Conservation (phyloP, 768 basidiomycete genomes). For the Tulasnella sp. region DNA sequence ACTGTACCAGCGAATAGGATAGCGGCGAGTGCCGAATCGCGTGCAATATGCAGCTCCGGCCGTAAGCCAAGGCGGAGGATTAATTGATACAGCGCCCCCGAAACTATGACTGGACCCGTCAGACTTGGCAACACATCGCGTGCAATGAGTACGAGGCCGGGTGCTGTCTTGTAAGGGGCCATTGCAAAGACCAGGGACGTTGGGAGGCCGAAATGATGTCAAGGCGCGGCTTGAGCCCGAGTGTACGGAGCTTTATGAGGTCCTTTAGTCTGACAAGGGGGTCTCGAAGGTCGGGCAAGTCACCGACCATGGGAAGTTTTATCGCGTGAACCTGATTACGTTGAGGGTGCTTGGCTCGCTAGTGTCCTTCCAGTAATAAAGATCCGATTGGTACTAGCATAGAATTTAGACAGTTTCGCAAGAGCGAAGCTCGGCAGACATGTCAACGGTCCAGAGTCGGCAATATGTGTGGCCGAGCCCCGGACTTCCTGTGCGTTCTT, state of each 20-base stretch:
- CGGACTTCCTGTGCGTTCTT: neutral
- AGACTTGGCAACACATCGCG: neutral
- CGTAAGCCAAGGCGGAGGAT: neutral
- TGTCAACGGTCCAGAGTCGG: neutral
- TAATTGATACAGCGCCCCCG: neutral
- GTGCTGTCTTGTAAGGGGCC: neutral
- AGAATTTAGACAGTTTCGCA: neutral
- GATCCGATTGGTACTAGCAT: neutral
- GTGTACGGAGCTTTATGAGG: neutral
- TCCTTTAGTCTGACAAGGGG: neutral
- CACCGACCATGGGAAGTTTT: constrained; percentile 3
- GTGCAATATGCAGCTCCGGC: neutral
- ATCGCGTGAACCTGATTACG: neutral
- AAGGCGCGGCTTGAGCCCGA: neutral
- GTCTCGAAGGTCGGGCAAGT: neutral
- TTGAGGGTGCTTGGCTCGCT: neutral
- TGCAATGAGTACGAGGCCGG: neutral
- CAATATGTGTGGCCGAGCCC: neutral
- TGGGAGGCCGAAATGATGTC: neutral
- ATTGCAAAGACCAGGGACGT: neutral
- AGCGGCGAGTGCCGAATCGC: neutral
- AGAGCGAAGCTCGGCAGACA: neutral
- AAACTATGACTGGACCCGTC: neutral
- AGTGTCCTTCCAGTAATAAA: neutral
- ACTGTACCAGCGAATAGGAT: neutral